A percentile compares a stretch with the other conserved stretches of the same genome.
Evolutionary conservation across 176 grass and related monocot genomes (phyloP).

Genomic region (Hordeum vulgare): DNA sequence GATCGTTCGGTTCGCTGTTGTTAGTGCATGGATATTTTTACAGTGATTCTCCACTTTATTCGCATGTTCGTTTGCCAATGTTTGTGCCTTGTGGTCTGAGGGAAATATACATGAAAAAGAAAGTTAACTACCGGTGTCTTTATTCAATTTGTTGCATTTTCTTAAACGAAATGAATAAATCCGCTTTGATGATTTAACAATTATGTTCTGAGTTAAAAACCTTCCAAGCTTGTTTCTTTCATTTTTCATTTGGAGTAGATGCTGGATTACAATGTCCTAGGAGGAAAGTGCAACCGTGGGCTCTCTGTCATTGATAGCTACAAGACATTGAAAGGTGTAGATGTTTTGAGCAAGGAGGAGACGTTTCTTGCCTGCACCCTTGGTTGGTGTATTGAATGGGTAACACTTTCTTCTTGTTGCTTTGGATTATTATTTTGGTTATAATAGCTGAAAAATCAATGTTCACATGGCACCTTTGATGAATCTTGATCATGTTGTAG

Average conservation of each 20-base stretch:
- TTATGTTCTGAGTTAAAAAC: neutral
- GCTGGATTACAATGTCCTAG: slow-evolving; percentile 95
- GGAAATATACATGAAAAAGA: neutral
- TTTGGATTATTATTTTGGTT: neutral
- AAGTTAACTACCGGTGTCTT: slow-evolving; percentile 12
- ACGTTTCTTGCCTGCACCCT: slow-evolving; percentile 76
- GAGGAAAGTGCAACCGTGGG: slow-evolving; percentile 92
- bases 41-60: neutral
- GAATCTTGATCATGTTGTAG: slow-evolving; percentile 31
- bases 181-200: neutral
- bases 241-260: slow-evolving; percentile 48
- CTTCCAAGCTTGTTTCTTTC: slow-evolving; percentile 23
- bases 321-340: slow-evolving; percentile 66
- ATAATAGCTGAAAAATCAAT: neutral
- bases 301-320: slow-evolving; percentile 92
- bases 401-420: slow-evolving; percentile 20
- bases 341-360: slow-evolving; percentile 60
- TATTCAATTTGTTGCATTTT: slow-evolving; percentile 8
- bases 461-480: neutral
- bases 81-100: neutral
- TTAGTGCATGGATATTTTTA: neutral
- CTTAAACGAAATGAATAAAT: neutral
- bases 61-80: neutral
- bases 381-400: slow-evolving; percentile 99
- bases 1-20: neutral